Evolutionary conservation across 495 filamentous ascomycete species (phyloP).

Genomic region (Ascodesmis nigricans): DNA sequence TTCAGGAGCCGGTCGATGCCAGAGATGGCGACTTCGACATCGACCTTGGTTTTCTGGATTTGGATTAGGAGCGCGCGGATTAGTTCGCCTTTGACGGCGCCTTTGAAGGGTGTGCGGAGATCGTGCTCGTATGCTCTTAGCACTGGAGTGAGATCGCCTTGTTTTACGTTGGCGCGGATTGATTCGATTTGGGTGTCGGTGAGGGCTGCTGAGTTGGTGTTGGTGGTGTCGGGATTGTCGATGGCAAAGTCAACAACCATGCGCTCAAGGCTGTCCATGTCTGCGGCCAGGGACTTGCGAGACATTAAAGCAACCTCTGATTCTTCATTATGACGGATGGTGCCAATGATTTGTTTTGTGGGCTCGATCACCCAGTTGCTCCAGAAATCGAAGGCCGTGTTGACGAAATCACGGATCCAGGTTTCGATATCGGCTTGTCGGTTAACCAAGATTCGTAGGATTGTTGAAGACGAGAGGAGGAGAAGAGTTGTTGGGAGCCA

Average conservation of each 20-base stretch:
- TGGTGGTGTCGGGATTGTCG: conserved; percentile 38
- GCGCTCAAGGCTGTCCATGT: conserved; percentile 74
- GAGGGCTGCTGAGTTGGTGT: conserved; percentile 21
- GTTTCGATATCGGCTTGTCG: conserved; percentile 46
- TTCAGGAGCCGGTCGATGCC: conserved; percentile 84
- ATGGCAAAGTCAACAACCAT: conserved; percentile 93
- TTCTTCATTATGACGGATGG: conserved; percentile 72
- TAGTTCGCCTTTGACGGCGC: conserved; percentile 65
- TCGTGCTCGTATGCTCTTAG: conserved; percentile 78
- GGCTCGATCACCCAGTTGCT: conserved; percentile 87
- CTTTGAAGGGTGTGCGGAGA: conserved; percentile 51
- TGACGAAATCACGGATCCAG: conserved; percentile 55
- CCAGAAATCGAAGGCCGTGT: conserved; percentile 73
- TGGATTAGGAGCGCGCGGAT: conserved; percentile 81
- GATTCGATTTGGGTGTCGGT: conserved; percentile 40
- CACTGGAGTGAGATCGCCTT: conserved; percentile 83
- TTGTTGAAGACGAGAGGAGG: conserved; percentile 56
- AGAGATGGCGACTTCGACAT: conserved; percentile 84
- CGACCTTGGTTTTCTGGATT: conserved; percentile 96
- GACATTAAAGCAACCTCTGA: conserved; percentile 94
- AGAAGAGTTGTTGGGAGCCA: conserved; percentile 54
- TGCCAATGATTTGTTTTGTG: conserved; percentile 56
- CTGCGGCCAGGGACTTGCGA: conserved; percentile 65
- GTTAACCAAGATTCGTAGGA: conserved; percentile 51
- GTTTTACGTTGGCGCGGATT: conserved; percentile 53